A percentile compares a stretch with the other conserved stretches of the same genome.
These are phyloP conservation scores for Artemisia annua DNA, from an alignment of 129 eudicot species.

Conservation along the genomic window DNA sequence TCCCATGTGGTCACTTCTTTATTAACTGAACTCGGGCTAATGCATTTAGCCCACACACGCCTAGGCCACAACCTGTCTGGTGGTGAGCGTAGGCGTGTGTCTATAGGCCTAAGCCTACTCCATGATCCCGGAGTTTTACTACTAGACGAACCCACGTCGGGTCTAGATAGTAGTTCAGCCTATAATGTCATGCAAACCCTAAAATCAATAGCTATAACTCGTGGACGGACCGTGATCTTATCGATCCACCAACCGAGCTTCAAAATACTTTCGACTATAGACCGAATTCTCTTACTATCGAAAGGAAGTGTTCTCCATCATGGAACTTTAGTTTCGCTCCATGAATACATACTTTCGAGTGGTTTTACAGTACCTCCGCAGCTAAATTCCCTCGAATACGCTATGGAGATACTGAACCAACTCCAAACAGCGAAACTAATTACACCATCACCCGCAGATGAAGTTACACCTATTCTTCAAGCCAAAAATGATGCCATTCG, in stretches of 20 bases:
- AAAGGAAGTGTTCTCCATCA: conserved; percentile 85
- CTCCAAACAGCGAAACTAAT: conserved; percentile 17
- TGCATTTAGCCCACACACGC: conserved; percentile 56
- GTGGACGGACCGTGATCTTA: conserved; percentile 63
- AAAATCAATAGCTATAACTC: conserved; percentile 51
- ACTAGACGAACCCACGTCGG: conserved; percentile 94
- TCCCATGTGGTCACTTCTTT: conserved; percentile 47
- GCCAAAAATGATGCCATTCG: conserved; percentile 21
- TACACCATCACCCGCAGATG: conserved; percentile 1
- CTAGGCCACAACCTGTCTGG: conserved; percentile 66
- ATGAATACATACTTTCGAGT: conserved; percentile 37
- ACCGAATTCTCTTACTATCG: conserved; percentile 54
- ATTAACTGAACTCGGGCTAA: conserved; percentile 59
- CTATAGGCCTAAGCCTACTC: conserved; percentile 79
- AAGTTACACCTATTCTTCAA: neutral
- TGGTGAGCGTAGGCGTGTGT: conserved; percentile 80
- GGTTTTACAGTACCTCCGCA: conserved; percentile 85
- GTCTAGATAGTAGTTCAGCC: conserved; percentile 88
- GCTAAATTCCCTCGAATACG: conserved; percentile 85
- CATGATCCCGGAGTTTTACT: conserved; percentile 86
- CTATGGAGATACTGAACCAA: conserved; percentile 86
- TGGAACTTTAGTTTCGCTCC: conserved; percentile 66
- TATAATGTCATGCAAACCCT: conserved; percentile 80
- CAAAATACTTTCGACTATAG: conserved; percentile 79
- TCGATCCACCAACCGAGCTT: conserved; percentile 97